Percentiles rank a stretch among this genome's conserved stretches.
Conservation (phyloP, 805 yeast species). For the Candida awuae region DNA sequence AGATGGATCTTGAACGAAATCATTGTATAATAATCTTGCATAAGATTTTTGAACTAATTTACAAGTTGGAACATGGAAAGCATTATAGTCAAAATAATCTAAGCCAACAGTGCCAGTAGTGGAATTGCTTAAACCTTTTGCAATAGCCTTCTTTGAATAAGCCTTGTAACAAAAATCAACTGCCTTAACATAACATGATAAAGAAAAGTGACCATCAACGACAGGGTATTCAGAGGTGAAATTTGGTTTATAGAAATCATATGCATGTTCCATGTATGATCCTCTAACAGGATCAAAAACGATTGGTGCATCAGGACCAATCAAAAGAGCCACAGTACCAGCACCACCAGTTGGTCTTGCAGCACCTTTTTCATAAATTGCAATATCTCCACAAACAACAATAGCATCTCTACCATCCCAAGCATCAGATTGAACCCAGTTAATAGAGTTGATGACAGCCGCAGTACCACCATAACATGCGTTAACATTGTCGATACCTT, state of each 20-base stretch:
- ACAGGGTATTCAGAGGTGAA: constrained; percentile 93
- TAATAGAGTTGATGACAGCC: constrained; percentile 86
- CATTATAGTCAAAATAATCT: constrained; percentile 78
- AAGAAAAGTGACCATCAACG: constrained; percentile 95
- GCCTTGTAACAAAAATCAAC: constrained; percentile 77
- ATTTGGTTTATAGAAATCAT: constrained; percentile 97
- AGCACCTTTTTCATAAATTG: constrained; percentile 92
- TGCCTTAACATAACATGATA: constrained; percentile 90
- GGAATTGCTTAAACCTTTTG: constrained; percentile 37
- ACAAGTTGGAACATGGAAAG: constrained; percentile 98
- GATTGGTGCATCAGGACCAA: constrained; percentile 97
- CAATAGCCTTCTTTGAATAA: constrained; percentile 69
- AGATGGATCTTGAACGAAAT: constrained; percentile 64
- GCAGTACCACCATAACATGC: constrained; percentile 99
- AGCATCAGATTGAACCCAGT: constrained; percentile 91
- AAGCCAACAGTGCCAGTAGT: constrained; percentile 55
- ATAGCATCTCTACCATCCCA: constrained; percentile 99
- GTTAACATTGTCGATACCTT: constrained; percentile 92
- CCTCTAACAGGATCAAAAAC: constrained; percentile 88
- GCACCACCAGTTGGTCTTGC: constrained; percentile 99
- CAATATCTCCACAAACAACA: constrained; percentile 96
- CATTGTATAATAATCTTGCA: constrained; percentile 87
- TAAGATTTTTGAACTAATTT: constrained; percentile 88
- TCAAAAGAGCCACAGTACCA: constrained; percentile 87
- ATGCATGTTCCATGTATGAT: constrained; percentile 91